phyloP scores from a whole-genome alignment of 768 basidiomycete species.

The Russula virescens region DNA sequence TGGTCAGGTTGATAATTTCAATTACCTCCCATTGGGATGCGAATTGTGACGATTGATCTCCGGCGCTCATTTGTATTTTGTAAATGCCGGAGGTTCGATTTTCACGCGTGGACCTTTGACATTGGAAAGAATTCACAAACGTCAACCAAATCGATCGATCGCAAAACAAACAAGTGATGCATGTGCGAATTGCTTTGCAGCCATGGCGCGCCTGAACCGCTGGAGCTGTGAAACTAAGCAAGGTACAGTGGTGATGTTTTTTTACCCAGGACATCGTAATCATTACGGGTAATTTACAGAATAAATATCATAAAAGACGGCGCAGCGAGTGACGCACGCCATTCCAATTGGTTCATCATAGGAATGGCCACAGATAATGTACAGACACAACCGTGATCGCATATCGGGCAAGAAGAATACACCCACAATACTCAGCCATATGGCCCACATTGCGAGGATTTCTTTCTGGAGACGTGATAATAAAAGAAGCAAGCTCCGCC shows the following conservation, averaged over 20 bases:
- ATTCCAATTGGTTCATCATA: not conserved
- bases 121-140: not conserved
- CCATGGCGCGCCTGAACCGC: not conserved
- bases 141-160: not conserved
- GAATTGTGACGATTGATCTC: not conserved
- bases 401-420: not conserved
- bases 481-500: not conserved
- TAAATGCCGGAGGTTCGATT: not conserved
- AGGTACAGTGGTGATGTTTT: slow-evolving; percentile 5
- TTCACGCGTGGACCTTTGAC: not conserved
- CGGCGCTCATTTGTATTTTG: not conserved
- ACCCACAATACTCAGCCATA: too few species aligned
- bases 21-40: not conserved
- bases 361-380: not conserved
- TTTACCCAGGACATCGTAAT: not conserved
- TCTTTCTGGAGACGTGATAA: not conserved
- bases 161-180: not conserved
- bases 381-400: not conserved
- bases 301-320: not conserved
- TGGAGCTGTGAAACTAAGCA: not conserved
- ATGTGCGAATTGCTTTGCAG: not conserved
- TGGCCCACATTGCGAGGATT: not conserved
- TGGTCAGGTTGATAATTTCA: not conserved
- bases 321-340: not conserved
- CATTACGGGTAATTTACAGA: not conserved